Evolutionary conservation across 768 basidiomycete genomes (phyloP).

Genomic region (Fibroporia radiculosa): DNA sequence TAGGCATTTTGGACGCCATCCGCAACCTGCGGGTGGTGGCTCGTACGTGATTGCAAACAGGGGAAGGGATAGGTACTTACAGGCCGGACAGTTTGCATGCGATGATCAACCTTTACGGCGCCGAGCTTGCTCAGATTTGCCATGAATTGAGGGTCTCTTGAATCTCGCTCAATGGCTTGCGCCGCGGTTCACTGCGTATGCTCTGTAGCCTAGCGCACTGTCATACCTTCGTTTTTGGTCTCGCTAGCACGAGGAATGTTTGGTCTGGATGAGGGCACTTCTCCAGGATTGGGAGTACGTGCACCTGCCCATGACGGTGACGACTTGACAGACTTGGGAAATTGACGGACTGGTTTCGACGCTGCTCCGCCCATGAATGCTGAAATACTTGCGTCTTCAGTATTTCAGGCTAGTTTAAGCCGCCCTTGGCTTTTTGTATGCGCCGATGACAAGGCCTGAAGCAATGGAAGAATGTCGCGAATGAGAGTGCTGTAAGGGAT

Average conservation of each 20-base stretch:
- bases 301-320: conserved; percentile 43
- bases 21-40: conserved; percentile 13
- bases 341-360: conserved; percentile 52
- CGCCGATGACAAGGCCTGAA: too few species aligned
- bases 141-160: conserved; percentile 65
- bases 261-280: conserved; percentile 11
- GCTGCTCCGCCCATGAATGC: conserved; percentile 63
- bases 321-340: conserved; percentile 38
- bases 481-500: too few species aligned
- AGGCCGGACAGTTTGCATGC: conserved; percentile 40
- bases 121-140: conserved; percentile 58
- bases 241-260: conserved; percentile 37
- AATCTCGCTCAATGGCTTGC: conserved; percentile 54
- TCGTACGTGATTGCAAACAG: not conserved
- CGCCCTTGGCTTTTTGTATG: too few species aligned
- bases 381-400: too few species aligned
- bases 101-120: conserved; percentile 63
- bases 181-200: not conserved
- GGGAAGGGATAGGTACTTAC: conserved; percentile 26
- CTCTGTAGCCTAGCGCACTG: not conserved
- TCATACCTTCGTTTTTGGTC: conserved; percentile 42
- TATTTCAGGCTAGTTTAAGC: too few species aligned
- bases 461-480: too few species aligned
- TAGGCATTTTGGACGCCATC: conserved; percentile 38
- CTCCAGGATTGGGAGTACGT: conserved; percentile 23